These are phyloP conservation scores for Straminergon stramineum DNA, from an alignment of 225 moss, liverwort and hornwort species.

Conservation along the genomic window DNA sequence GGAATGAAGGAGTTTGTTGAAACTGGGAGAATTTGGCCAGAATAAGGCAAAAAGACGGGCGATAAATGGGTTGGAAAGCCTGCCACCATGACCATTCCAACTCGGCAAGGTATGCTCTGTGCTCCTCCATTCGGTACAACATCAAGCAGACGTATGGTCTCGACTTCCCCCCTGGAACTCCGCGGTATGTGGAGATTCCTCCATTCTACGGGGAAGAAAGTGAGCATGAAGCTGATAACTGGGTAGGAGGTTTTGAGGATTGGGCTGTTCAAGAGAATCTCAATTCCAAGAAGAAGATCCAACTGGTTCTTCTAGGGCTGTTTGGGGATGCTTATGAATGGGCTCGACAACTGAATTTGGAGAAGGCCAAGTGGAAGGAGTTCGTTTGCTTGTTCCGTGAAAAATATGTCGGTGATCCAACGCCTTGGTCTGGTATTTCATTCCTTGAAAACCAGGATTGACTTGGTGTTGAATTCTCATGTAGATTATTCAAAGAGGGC, in stretches of 20 bases:
- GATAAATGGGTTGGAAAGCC: slow-evolving; percentile 27
- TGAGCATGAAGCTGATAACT: slow-evolving; percentile 11
- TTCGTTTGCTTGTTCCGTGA: slow-evolving; percentile 32
- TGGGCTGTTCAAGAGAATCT: slow-evolving; percentile 41
- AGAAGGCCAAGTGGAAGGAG: slow-evolving; percentile 37
- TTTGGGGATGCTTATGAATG: slow-evolving; percentile 47
- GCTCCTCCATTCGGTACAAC: slow-evolving; percentile 47
- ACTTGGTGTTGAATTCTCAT: background rate
- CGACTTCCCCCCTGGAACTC: slow-evolving; percentile 13
- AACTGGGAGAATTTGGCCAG: background rate
- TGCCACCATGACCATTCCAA: slow-evolving; percentile 10
- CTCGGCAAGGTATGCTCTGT: slow-evolving; percentile 17
- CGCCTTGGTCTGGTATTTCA: slow-evolving; percentile 44
- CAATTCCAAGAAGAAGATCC: slow-evolving; percentile 34
- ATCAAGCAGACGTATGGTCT: slow-evolving; percentile 39
- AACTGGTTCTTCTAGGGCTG: slow-evolving; percentile 29
- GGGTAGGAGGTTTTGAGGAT: slow-evolving; percentile 19
- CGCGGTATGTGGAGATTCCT: slow-evolving; percentile 23
- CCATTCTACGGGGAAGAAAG: slow-evolving; percentile 26
- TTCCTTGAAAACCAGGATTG: background rate
- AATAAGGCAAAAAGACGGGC: background rate
- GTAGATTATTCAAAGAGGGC: background rate
- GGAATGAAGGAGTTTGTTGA: background rate
- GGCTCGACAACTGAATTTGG: slow-evolving; percentile 27
- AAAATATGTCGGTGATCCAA: slow-evolving; percentile 24